Evolutionary conservation across 257 asterid genomes (phyloP).

Genomic region (Solanum pimpinellifolium): DNA sequence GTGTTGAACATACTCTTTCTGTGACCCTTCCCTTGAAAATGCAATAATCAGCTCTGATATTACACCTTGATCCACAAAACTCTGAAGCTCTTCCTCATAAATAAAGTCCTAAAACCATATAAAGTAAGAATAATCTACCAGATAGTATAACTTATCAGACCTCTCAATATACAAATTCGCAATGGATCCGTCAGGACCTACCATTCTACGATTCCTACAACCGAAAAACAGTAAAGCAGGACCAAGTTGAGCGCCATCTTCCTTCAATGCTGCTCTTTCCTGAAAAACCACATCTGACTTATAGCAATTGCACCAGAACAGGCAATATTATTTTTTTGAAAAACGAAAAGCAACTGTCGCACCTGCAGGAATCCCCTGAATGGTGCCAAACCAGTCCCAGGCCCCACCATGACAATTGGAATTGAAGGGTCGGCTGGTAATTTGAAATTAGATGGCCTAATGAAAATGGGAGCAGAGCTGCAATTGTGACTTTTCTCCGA

Average conservation of each 20-base stretch:
- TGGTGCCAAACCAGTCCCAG: slow-evolving; percentile 86
- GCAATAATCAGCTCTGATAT: slow-evolving; percentile 64
- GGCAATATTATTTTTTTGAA: not conserved
- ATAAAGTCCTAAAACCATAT: slow-evolving; percentile 47
- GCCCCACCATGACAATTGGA: slow-evolving; percentile 72
- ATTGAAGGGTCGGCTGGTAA: slow-evolving; percentile 53
- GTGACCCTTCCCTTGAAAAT: slow-evolving; percentile 68
- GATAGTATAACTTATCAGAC: not conserved
- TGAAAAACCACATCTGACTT: slow-evolving; percentile 14
- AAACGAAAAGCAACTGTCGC: not conserved
- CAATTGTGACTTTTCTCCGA: slow-evolving; percentile 33
- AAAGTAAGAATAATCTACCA: not conserved
- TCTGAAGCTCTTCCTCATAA: slow-evolving; percentile 54
- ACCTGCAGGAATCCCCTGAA: slow-evolving; percentile 78
- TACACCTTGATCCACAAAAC: slow-evolving; percentile 41
- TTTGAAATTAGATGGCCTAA: slow-evolving; percentile 63
- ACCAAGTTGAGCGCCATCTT: slow-evolving; percentile 54
- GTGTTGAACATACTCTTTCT: slow-evolving; percentile 73
- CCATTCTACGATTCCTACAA: slow-evolving; percentile 69
- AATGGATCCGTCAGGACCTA: not conserved
- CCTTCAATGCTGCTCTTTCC: slow-evolving; percentile 57
- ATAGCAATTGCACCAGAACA: not conserved
- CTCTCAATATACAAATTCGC: not conserved
- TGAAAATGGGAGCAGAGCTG: slow-evolving; percentile 60
- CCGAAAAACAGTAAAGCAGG: slow-evolving; percentile 62